phyloP scores from a whole-genome alignment of 1,139 yeast genomes.

The Blastobotrys arbuscula region DNA sequence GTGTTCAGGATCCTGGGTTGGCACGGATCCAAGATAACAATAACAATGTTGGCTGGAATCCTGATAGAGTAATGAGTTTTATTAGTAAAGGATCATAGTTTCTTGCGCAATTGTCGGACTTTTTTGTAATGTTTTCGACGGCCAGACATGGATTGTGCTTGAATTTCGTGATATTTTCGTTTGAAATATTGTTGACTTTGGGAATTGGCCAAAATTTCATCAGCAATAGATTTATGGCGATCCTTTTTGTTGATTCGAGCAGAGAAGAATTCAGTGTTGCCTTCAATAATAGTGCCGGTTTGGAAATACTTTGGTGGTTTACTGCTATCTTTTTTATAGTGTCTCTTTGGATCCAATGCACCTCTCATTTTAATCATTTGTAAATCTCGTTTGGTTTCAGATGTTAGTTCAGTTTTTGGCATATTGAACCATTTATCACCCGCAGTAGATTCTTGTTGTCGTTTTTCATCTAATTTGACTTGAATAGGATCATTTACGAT shows the following conservation, averaged over 20 bases:
- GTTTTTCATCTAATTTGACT: conserved; percentile 23
- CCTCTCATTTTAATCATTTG: conserved; percentile 76
- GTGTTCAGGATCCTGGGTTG: conserved; percentile 27
- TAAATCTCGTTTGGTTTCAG: conserved; percentile 69
- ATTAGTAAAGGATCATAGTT: conserved; percentile 28
- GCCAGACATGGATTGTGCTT: conserved; percentile 68
- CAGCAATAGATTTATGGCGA: conserved; percentile 72
- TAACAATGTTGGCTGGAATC: conserved; percentile 23
- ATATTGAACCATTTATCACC: conserved; percentile 77
- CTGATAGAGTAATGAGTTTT: conserved; percentile 27
- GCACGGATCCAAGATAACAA: conserved; percentile 13
- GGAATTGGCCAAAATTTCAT: conserved; percentile 72
- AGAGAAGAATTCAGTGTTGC: conserved; percentile 71
- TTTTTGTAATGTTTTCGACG: conserved; percentile 64
- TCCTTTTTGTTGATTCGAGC: conserved; percentile 65
- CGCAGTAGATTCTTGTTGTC: conserved; percentile 36
- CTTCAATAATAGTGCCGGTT: conserved; percentile 82
- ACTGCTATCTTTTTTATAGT: conserved; percentile 86
- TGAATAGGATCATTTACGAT: conserved; percentile 49
- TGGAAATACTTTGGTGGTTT: conserved; percentile 76
- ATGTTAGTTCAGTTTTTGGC: conserved; percentile 75
- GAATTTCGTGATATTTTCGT: conserved; percentile 78
- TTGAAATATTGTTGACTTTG: conserved; percentile 72
- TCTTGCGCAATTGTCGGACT: conserved; percentile 56
- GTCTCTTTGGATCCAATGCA: conserved; percentile 92